phyloP scores from a whole-genome alignment of 345 rosid genomes.

The Lepidium sativum region DNA sequence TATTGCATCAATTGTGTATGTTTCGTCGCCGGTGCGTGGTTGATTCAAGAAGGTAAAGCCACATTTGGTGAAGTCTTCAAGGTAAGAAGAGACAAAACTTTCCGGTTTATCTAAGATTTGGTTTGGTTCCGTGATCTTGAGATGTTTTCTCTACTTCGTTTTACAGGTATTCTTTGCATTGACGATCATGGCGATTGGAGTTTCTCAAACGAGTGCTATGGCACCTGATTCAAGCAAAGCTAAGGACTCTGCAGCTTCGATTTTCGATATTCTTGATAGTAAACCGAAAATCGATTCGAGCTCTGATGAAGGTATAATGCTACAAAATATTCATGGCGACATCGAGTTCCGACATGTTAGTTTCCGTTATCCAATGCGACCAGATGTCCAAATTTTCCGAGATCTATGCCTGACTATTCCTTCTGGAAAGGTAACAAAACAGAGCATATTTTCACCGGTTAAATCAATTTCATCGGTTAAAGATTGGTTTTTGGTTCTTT shows the following conservation, averaged over 20 bases:
- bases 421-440: slow-evolving; percentile 61
- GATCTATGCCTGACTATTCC: slow-evolving; percentile 56
- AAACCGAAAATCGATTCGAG: slow-evolving; percentile 69
- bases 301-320: slow-evolving; percentile 44
- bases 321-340: slow-evolving; percentile 40
- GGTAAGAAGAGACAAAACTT: slow-evolving; percentile 26
- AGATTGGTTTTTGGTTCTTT: not conserved
- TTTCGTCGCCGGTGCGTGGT: slow-evolving; percentile 24
- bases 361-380: slow-evolving; percentile 64
- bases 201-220: slow-evolving; percentile 65
- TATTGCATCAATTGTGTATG: slow-evolving; percentile 26
- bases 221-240: slow-evolving; percentile 75
- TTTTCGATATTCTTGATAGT: slow-evolving; percentile 64
- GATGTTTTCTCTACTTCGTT: not conserved
- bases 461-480: not conserved
- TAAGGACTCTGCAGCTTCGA: slow-evolving; percentile 67
- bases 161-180: slow-evolving; percentile 61
- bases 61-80: slow-evolving; percentile 60
- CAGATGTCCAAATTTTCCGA: slow-evolving; percentile 58
- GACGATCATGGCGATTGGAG: slow-evolving; percentile 65
- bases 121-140: not conserved
- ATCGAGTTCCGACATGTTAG: slow-evolving; percentile 60
- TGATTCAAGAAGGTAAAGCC: slow-evolving; percentile 52
- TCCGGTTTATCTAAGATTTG: not conserved
- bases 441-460: not conserved